Percentiles rank a stretch among this genome's conserved stretches.
Evolutionary conservation across 257 asterid species (phyloP).

Genomic region (Leptodermis oblonga): DNA sequence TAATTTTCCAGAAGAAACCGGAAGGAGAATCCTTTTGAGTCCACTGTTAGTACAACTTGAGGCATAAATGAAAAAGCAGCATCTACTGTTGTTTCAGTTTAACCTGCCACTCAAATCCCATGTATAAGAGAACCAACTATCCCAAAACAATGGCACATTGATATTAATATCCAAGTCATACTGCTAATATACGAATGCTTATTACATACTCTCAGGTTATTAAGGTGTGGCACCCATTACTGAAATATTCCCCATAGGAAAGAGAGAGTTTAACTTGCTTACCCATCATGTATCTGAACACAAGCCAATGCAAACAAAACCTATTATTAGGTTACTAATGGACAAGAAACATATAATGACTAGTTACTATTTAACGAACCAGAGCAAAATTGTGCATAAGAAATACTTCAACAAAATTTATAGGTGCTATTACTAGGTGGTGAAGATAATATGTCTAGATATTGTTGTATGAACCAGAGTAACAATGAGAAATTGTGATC

Average conservation of each 20-base stretch:
- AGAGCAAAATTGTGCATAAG: background rate
- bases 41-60: constrained; percentile 89
- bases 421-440: background rate
- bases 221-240: constrained; percentile 96
- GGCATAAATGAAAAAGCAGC: constrained; percentile 72
- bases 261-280: constrained; percentile 52
- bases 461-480: background rate
- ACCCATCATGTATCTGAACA: constrained; percentile 59
- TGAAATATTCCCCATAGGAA: constrained; percentile 86
- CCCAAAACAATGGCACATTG: background rate
- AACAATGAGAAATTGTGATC: background rate
- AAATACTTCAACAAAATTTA: background rate
- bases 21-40: constrained; percentile 87
- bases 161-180: constrained; percentile 2
- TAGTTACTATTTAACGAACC: background rate
- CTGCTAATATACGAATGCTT: background rate
- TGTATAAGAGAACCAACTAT: constrained; percentile 1
- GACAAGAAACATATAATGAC: background rate
- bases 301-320: background rate
- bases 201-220: constrained; percentile 54
- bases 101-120: constrained; percentile 40
- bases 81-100: constrained; percentile 59
- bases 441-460: background rate
- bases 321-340: background rate
- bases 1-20: constrained; percentile 87